Percentiles rank a stretch among this genome's conserved stretches.
Evolutionary conservation across 768 basidiomycete species (phyloP).

Genomic region (Leucocoprinus sp.): DNA sequence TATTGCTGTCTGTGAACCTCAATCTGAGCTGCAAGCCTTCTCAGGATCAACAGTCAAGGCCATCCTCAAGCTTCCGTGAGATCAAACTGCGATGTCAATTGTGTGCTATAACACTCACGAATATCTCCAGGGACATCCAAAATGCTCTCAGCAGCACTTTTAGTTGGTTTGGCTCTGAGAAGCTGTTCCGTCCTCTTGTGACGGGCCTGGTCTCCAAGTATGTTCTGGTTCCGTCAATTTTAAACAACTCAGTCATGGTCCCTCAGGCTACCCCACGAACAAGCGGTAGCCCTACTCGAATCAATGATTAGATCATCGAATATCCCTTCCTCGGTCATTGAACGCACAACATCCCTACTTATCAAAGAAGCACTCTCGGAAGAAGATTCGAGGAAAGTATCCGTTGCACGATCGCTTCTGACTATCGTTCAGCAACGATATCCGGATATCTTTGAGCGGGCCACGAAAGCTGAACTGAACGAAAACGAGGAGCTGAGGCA

Average conservation of each 20-base stretch:
- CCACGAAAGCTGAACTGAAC: conserved; percentile 29
- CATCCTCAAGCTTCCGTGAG: conserved; percentile 45
- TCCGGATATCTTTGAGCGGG: conserved; percentile 37
- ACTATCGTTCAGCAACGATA: conserved; percentile 59
- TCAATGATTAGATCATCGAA: conserved; percentile 26
- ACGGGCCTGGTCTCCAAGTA: conserved; percentile 30
- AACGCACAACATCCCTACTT: conserved; percentile 22
- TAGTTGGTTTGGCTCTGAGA: conserved; percentile 45
- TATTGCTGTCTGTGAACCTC: conserved; percentile 56
- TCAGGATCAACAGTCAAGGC: conserved; percentile 30
- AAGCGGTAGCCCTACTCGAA: conserved; percentile 26
- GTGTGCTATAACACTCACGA: background rate
- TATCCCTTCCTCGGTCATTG: conserved; percentile 25
- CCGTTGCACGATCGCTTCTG: conserved; percentile 36
- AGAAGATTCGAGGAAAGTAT: conserved; percentile 14
- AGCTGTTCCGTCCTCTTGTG: conserved; percentile 48
- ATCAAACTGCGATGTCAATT: conserved; percentile 6
- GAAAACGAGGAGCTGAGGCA: conserved; percentile 30
- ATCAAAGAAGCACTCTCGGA: conserved; percentile 20
- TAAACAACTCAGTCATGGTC: background rate
- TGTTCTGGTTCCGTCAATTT: background rate
- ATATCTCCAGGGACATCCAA: conserved; percentile 31
- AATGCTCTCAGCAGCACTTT: conserved; percentile 37
- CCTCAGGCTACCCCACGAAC: conserved; percentile 27
- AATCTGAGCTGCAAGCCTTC: conserved; percentile 45